Conservation (phyloP, 805 yeast genomes). For the Starmera quercuum region DNA sequence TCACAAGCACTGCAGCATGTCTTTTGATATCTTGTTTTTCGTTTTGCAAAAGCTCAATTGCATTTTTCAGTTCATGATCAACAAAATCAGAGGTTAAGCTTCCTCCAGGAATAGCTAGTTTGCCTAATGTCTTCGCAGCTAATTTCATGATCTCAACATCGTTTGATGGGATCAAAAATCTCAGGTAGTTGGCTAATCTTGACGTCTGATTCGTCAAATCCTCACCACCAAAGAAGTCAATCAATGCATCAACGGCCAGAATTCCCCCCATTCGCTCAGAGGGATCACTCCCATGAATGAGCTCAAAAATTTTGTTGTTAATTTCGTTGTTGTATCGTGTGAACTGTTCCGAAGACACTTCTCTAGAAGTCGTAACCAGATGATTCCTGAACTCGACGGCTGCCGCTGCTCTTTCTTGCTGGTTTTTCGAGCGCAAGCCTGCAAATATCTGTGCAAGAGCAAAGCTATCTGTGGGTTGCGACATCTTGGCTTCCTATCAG, state of each 20-base stretch:
- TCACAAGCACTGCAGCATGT: slow-evolving; percentile 83
- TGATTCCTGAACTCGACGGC: slow-evolving; percentile 67
- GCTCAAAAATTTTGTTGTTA: slow-evolving; percentile 79
- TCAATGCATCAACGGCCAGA: slow-evolving; percentile 80
- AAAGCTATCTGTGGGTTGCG: slow-evolving; percentile 12
- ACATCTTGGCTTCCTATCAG: slow-evolving; percentile 1
- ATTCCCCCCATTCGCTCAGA: slow-evolving; percentile 82
- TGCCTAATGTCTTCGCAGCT: slow-evolving; percentile 85
- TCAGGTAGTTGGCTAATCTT: slow-evolving; percentile 80
- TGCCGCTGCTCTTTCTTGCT: slow-evolving; percentile 35
- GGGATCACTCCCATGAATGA: slow-evolving; percentile 67
- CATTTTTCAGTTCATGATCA: slow-evolving; percentile 82
- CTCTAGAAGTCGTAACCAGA: slow-evolving; percentile 68
- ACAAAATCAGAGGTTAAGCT: slow-evolving; percentile 87
- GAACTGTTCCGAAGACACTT: slow-evolving; percentile 73
- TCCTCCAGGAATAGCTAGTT: slow-evolving; percentile 83
- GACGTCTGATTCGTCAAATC: slow-evolving; percentile 86
- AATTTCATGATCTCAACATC: slow-evolving; percentile 80
- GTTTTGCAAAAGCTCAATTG: slow-evolving; percentile 86
- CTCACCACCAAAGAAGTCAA: slow-evolving; percentile 78
- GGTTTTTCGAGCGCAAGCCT: slow-evolving; percentile 26
- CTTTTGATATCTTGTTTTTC: slow-evolving; percentile 80
- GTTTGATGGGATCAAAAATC: slow-evolving; percentile 71
- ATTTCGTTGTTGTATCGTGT: slow-evolving; percentile 77
- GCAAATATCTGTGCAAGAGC: slow-evolving; percentile 30